Evolutionary conservation across 345 rosid species (phyloP).

Genomic region (Syzygium jambos): DNA sequence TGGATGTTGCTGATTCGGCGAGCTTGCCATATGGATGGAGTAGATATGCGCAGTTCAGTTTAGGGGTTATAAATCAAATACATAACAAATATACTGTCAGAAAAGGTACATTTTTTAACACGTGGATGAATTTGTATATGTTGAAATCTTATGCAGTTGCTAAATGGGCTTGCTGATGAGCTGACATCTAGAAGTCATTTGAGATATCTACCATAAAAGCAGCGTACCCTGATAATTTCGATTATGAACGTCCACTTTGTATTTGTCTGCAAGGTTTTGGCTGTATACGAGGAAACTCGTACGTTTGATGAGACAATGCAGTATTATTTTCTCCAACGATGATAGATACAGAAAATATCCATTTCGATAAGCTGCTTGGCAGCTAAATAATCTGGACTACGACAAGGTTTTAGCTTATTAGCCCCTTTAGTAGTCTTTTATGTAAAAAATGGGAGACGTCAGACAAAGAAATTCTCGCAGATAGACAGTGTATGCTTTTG

Average conservation of each 20-base stretch:
- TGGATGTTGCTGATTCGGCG: conserved; percentile 87
- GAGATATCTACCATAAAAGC: neutral
- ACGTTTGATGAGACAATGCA: neutral
- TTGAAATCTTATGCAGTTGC: neutral
- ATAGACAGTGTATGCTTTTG: neutral
- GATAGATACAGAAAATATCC: neutral
- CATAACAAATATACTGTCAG: conserved; percentile 63
- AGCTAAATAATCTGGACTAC: neutral
- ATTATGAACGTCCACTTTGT: neutral
- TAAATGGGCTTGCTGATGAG: neutral
- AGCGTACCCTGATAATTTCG: neutral
- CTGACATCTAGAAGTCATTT: neutral
- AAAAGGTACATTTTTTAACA: conserved; percentile 45
- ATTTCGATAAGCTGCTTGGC: neutral
- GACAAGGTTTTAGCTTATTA: neutral
- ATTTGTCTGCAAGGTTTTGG: neutral
- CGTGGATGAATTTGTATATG: neutral
- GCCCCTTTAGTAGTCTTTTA: neutral
- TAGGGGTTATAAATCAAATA: conserved; percentile 78
- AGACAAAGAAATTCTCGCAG: neutral
- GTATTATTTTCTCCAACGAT: neutral
- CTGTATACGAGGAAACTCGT: neutral
- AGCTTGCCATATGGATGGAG: conserved; percentile 89
- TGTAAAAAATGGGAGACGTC: neutral
- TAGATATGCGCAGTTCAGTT: conserved; percentile 86